Conservation (phyloP, 73 alveolate species). For the Paramecium caudatum region DNA sequence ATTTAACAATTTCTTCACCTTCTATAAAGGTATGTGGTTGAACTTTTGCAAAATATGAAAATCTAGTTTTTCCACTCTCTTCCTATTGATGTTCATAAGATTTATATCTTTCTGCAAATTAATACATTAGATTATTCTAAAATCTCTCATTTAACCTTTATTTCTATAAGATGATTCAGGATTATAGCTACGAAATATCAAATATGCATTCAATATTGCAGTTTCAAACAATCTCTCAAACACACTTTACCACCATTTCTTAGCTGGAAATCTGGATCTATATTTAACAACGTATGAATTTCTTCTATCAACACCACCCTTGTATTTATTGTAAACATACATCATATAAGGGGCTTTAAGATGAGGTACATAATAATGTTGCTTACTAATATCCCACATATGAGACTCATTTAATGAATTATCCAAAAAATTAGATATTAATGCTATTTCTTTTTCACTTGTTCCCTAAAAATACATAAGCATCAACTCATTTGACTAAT, state of each 20-base stretch:
- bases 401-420: slow-evolving; percentile 38
- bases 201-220: slow-evolving; percentile 72
- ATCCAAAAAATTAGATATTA: slow-evolving; percentile 52
- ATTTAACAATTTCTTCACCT: slow-evolving; percentile 59
- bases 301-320: slow-evolving; percentile 79
- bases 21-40: slow-evolving; percentile 59
- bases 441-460: slow-evolving; percentile 67
- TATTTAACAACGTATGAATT: slow-evolving; percentile 67
- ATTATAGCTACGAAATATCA: slow-evolving; percentile 66
- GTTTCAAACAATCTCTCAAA: slow-evolving; percentile 73
- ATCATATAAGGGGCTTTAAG: slow-evolving; percentile 51
- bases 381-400: slow-evolving; percentile 60
- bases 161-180: slow-evolving; percentile 42
- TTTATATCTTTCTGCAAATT: slow-evolving; percentile 71
- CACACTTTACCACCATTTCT: slow-evolving; percentile 70
- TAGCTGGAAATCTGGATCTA: slow-evolving; percentile 61
- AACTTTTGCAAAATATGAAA: background rate
- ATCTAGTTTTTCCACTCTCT: slow-evolving; percentile 11
- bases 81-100: slow-evolving; percentile 47
- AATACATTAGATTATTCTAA: slow-evolving; percentile 67
- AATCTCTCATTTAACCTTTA: slow-evolving; percentile 66
- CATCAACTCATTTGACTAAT: slow-evolving; percentile 61
- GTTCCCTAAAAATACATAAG: slow-evolving; percentile 62
- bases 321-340: slow-evolving; percentile 75
- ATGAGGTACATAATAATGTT: slow-evolving; percentile 64